These are phyloP conservation scores for Ilex asprella DNA, from an alignment of 257 asterid genomes.

Conservation along the genomic window DNA sequence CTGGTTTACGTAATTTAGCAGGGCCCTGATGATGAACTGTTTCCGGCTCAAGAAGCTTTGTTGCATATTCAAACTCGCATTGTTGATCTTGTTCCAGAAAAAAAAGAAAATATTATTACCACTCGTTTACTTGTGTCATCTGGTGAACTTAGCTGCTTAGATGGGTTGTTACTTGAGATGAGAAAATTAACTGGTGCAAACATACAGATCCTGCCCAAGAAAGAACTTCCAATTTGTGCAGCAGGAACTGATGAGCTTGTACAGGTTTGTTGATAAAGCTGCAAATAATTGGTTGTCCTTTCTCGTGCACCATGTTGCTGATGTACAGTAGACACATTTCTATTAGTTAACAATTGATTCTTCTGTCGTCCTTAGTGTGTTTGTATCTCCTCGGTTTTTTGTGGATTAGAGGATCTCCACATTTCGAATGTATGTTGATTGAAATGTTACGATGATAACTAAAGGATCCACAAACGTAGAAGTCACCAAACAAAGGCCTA, in stretches of 20 bases:
- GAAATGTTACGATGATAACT: conserved; percentile 9
- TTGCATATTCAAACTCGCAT: conserved; percentile 90
- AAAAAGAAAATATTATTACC: conserved; percentile 63
- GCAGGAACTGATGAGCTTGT: conserved; percentile 59
- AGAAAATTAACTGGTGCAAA: conserved; percentile 62
- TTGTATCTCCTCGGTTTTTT: conserved; percentile 9
- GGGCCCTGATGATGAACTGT: conserved; percentile 95
- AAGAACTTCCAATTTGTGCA: conserved; percentile 53
- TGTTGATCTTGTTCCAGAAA: conserved; percentile 66
- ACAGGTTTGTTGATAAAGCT: conserved; percentile 41
- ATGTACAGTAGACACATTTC: not conserved
- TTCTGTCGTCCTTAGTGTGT: not conserved
- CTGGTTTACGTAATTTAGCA: conserved; percentile 26
- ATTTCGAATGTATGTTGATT: conserved; percentile 6
- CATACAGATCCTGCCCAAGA: conserved; percentile 54
- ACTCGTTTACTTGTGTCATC: conserved; percentile 74
- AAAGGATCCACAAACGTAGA: not conserved
- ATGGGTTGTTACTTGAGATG: conserved; percentile 35
- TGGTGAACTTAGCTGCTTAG: conserved; percentile 62
- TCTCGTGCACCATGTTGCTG: not conserved
- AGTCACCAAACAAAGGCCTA: not conserved
- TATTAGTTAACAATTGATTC: not conserved
- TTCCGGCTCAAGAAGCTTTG: conserved; percentile 99
- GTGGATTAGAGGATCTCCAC: conserved; percentile 5
- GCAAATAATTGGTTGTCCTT: not conserved